Evolutionary conservation across 2,329 filamentous ascomycete species (phyloP).

Genomic region (Pseudogymnoascus sp.): DNA sequence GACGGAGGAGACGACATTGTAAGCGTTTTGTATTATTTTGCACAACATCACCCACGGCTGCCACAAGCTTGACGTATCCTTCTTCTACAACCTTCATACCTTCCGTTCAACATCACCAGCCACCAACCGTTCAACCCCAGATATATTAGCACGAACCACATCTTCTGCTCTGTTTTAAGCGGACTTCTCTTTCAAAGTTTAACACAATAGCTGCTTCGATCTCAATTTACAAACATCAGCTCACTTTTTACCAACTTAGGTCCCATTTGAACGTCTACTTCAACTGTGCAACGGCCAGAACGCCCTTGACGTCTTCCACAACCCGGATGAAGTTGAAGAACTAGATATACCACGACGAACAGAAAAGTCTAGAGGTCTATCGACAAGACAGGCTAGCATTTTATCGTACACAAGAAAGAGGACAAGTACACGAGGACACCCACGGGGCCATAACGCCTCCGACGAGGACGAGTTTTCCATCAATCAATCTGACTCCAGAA

Average conservation of each 20-base stretch:
- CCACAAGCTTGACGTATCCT: neutral
- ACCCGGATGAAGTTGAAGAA: constrained; percentile 16
- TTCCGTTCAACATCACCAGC: neutral
- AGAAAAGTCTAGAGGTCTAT: constrained; percentile 8
- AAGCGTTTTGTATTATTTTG: constrained; percentile 15
- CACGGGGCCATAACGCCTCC: neutral
- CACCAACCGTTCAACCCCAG: neutral
- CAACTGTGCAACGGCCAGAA: constrained; percentile 38
- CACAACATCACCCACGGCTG: neutral
- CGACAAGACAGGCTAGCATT: constrained; percentile 13
- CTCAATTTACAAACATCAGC: neutral
- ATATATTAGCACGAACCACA: neutral
- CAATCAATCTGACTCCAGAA: neutral
- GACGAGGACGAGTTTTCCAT: neutral
- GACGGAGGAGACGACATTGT: constrained; percentile 27
- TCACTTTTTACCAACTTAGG: constrained; percentile 27
- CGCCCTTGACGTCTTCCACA: constrained; percentile 37
- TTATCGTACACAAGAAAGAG: constrained; percentile 8
- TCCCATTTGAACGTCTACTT: constrained; percentile 38
- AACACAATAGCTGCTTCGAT: neutral
- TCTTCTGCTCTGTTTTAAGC: neutral
- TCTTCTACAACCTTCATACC: neutral
- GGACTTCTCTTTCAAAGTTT: neutral
- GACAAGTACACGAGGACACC: neutral
- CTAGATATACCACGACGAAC: constrained; percentile 11